phyloP scores from a whole-genome alignment of 352 stramenopile species.

The Phytophthora hibernalis region DNA sequence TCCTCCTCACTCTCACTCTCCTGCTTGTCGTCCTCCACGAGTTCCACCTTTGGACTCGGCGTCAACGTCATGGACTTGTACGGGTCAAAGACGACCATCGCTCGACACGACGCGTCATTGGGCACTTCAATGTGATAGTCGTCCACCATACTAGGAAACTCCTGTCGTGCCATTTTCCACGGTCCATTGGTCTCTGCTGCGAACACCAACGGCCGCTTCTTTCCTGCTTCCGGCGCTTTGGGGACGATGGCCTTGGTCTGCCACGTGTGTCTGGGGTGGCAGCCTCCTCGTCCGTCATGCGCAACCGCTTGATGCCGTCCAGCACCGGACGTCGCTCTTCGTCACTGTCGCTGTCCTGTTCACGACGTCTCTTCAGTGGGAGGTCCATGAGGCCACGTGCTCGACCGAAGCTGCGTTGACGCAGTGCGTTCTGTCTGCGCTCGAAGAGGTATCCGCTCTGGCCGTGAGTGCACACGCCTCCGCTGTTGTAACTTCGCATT shows the following conservation, averaged over 20 bases:
- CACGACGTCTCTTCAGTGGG: conserved; percentile 51
- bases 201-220: conserved; percentile 32
- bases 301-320: conserved; percentile 77
- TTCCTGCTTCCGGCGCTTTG: conserved; percentile 6
- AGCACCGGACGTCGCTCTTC: conserved; percentile 40
- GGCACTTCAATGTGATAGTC: conserved; percentile 20
- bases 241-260: conserved; percentile 34
- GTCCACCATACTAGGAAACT: too few relatives aligned
- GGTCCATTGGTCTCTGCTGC: background rate
- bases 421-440: conserved; percentile 44
- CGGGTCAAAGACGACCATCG: conserved; percentile 70
- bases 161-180: conserved; percentile 29
- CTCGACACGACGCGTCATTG: conserved; percentile 45
- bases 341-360: conserved; percentile 28
- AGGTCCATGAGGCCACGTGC: conserved; percentile 30
- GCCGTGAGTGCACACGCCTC: conserved; percentile 49
- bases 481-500: conserved; percentile 40
- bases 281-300: conserved; percentile 52
- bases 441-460: conserved; percentile 55
- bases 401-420: conserved; percentile 61
- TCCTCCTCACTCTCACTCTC: conserved; percentile 43
- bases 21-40: conserved; percentile 56
- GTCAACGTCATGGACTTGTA: conserved; percentile 36
- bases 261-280: conserved; percentile 31
- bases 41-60: conserved; percentile 47